Percentiles rank a stretch among this genome's conserved stretches.
Conservation (phyloP, 75 land plant genomes). For the Pseudotsuga menziesii region DNA sequence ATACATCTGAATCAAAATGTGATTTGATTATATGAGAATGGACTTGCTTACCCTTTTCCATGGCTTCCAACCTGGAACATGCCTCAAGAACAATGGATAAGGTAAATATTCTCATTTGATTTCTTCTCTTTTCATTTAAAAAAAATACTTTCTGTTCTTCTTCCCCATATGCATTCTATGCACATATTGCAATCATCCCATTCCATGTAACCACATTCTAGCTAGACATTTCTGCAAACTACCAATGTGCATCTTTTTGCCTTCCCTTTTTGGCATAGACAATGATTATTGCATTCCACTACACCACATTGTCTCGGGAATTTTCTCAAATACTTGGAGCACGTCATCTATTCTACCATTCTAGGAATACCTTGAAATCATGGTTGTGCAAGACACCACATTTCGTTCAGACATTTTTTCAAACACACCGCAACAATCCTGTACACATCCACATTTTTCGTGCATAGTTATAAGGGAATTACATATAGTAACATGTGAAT, state of each 20-base stretch:
- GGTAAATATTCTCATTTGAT: constrained; percentile 34
- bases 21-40: constrained; percentile 21
- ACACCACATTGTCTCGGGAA: constrained; percentile 23
- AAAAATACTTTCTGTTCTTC: constrained; percentile 22
- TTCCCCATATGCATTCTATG: constrained; percentile 5
- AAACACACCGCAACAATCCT: background rate
- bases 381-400: constrained; percentile 11
- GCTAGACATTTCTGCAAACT: constrained; percentile 21
- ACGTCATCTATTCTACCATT: too few species aligned
- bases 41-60: constrained; percentile 22
- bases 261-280: constrained; percentile 25
- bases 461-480: too few species aligned
- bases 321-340: constrained; percentile 20
- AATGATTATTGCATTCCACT: constrained; percentile 44
- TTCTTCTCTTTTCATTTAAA: constrained; percentile 20
- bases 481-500: too few species aligned
- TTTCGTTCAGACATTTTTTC: background rate
- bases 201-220: constrained; percentile 44
- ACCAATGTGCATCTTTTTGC: constrained; percentile 19
- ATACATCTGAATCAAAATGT: constrained; percentile 18
- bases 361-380: constrained; percentile 19
- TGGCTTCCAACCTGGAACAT: constrained; percentile 35
- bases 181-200: constrained; percentile 33
- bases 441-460: background rate
- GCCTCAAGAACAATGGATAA: constrained; percentile 33